A percentile compares a stretch with the other conserved stretches of the same genome.
phyloP scores from a whole-genome alignment of 805 yeast genomes.

The Tetrapisispora arboricola region DNA sequence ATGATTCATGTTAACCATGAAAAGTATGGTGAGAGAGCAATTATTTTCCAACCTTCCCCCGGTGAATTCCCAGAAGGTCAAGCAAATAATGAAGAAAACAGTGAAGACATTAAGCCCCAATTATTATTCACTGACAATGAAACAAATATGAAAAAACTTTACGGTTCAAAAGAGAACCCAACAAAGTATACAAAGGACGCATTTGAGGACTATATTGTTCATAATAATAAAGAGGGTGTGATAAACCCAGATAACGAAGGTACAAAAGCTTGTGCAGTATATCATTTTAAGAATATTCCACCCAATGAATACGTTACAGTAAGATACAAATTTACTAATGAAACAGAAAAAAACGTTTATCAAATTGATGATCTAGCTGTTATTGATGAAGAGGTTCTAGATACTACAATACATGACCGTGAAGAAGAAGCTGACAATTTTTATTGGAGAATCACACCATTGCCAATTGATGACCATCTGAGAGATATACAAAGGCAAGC shows the following conservation, averaged over 20 bases:
- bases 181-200: slow-evolving; percentile 71
- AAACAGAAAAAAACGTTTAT: slow-evolving; percentile 17
- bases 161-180: slow-evolving; percentile 47
- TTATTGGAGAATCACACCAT: slow-evolving; percentile 79
- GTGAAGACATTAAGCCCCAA: slow-evolving; percentile 60
- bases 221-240: slow-evolving; percentile 43
- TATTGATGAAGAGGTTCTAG: slow-evolving; percentile 68
- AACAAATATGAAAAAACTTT: slow-evolving; percentile 63
- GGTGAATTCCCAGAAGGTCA: slow-evolving; percentile 49
- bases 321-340: slow-evolving; percentile 57
- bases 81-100: slow-evolving; percentile 5
- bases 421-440: slow-evolving; percentile 87
- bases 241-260: slow-evolving; percentile 66
- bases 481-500: slow-evolving; percentile 87
- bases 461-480: slow-evolving; percentile 71
- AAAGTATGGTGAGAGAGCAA: slow-evolving; percentile 55
- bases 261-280: slow-evolving; percentile 81
- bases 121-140: slow-evolving; percentile 84
- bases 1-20: slow-evolving; percentile 54
- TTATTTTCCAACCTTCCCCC: slow-evolving; percentile 77
- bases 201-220: slow-evolving; percentile 70
- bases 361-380: slow-evolving; percentile 27
- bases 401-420: slow-evolving; percentile 55
- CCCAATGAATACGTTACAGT: slow-evolving; percentile 81
- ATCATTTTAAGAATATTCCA: slow-evolving; percentile 68